phyloP scores from a whole-genome alignment of 176 grass and related monocot genomes.

The Aegilops sharonensis region DNA sequence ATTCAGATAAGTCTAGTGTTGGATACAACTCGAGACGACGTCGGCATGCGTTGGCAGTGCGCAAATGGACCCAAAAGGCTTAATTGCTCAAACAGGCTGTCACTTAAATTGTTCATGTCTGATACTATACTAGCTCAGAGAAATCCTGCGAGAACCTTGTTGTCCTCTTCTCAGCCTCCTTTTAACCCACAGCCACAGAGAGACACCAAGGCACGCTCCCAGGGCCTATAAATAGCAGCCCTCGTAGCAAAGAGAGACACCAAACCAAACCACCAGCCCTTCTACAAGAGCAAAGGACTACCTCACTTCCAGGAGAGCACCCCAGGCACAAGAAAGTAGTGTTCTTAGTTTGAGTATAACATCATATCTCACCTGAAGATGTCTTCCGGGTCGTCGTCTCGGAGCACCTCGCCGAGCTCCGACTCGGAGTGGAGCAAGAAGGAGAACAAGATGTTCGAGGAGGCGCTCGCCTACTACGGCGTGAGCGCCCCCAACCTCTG shows the following conservation, averaged over 20 bases:
- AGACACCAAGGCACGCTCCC: neutral
- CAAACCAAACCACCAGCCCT: conserved; percentile 27
- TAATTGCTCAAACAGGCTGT: neutral
- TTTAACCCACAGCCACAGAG: conserved; percentile 22
- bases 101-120: neutral
- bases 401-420: conserved; percentile 38
- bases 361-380: conserved; percentile 26
- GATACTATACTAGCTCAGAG: neutral
- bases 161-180: conserved; percentile 21
- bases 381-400: conserved; percentile 36
- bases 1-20: neutral
- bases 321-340: neutral
- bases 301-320: neutral
- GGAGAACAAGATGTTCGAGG: conserved; percentile 89
- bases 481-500: conserved; percentile 74
- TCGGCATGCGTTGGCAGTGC: neutral
- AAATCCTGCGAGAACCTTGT: conserved; percentile 25
- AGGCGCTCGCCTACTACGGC: conserved; percentile 70
- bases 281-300: conserved; percentile 27
- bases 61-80: neutral
- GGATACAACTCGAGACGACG: neutral
- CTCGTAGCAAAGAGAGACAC: conserved; percentile 10
- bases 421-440: conserved; percentile 53
- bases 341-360: neutral
- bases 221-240: conserved; percentile 45